Conservation (phyloP, 1,284 basidiomycete species). For the Malassezia globosa region DNA sequence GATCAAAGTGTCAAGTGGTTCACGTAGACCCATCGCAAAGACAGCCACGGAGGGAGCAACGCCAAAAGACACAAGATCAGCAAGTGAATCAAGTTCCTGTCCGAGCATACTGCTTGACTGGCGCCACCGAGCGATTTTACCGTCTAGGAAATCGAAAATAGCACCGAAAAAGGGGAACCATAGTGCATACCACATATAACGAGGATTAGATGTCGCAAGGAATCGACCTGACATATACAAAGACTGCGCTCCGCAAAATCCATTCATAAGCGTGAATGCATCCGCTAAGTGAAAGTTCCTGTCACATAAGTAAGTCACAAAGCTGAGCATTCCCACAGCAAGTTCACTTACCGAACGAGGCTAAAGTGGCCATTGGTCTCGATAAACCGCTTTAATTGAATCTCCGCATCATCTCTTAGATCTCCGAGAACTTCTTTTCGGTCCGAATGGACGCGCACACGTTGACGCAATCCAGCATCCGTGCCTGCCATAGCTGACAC, state of each 20-base stretch:
- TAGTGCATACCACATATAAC: conserved; percentile 58
- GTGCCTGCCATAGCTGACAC: no score
- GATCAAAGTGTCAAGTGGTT: conserved; percentile 73
- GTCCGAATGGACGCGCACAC: neutral
- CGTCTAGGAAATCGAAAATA: conserved; percentile 94
- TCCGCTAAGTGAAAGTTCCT: conserved; percentile 98
- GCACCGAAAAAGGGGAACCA: conserved; percentile 84
- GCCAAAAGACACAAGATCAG: conserved; percentile 93
- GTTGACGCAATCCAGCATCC: no score
- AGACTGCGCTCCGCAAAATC: conserved; percentile 92
- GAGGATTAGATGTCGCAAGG: conserved; percentile 64
- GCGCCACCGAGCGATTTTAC: conserved; percentile 93
- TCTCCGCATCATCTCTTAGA: conserved; percentile 8
- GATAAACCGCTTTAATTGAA: conserved; percentile 36
- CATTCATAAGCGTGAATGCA: conserved; percentile 98
- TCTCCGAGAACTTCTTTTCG: neutral
- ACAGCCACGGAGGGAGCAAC: conserved; percentile 87
- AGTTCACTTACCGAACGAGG: conserved; percentile 33
- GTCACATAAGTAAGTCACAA: conserved; percentile 11
- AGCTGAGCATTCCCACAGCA: no score
- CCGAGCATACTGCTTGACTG: conserved; percentile 92
- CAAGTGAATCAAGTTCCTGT: conserved; percentile 91
- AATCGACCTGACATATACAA: conserved; percentile 85
- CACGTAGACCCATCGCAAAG: conserved; percentile 78
- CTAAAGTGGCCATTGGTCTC: conserved; percentile 46